These are phyloP conservation scores for Colletotrichum euphorbiae DNA, from an alignment of 2,329 filamentous ascomycete genomes.

Conservation along the genomic window DNA sequence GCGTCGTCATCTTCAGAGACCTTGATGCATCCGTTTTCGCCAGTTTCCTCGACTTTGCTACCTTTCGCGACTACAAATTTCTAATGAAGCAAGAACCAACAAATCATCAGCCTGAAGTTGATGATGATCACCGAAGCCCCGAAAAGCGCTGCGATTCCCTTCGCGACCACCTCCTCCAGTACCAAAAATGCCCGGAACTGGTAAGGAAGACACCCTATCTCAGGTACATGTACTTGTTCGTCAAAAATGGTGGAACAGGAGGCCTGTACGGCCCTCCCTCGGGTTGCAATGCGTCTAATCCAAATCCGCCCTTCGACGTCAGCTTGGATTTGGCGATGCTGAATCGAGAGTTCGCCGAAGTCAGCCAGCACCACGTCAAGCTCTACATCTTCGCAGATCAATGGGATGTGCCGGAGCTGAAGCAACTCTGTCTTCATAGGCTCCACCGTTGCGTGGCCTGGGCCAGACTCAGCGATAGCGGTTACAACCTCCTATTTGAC, in stretches of 20 bases:
- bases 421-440: background rate
- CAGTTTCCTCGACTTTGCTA: background rate
- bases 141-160: background rate
- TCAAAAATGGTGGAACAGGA: background rate
- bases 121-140: background rate
- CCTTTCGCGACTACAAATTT: conserved; percentile 8
- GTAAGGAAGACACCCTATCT: background rate
- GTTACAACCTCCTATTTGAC: background rate
- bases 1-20: background rate
- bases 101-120: background rate
- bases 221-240: background rate
- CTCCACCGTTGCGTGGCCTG: background rate
- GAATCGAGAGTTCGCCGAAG: background rate
- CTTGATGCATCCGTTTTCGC: background rate
- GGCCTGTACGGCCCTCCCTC: background rate
- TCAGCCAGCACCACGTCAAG: conserved; percentile 4
- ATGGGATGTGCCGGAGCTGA: conserved; percentile 1
- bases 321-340: background rate
- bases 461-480: background rate
- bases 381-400: conserved; percentile 19
- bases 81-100: background rate
- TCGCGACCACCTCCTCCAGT: background rate
- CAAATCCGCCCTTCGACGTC: background rate
- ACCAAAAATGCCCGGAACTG: background rate
- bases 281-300: too few species aligned